Evolutionary conservation across 148 eudicot species (phyloP), one percentile per base, ranked within the genome.

Genomic region (Pharnaceum exiguum): DNA sequence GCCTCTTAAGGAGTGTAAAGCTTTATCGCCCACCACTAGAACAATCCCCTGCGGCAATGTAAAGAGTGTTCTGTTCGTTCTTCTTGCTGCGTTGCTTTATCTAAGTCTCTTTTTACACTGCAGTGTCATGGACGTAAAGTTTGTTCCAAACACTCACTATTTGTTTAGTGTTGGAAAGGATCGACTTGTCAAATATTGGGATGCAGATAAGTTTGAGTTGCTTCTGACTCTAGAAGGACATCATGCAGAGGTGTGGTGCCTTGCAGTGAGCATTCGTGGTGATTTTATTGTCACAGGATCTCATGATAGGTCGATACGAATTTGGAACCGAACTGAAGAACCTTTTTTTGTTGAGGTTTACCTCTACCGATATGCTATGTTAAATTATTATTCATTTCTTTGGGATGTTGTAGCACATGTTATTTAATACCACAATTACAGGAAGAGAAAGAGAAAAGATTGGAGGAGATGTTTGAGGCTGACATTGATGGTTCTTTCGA

Each of bases 281-380:
- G 99, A 93, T 77, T 93, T 88, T 76, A 61, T 93, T 51, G 85
- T 88, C 63, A 88, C 99, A 2, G 99, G 99, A 71, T 88, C 99
- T 72, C 90, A 83, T 78, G 99, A 93, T 70, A 76, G 90, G 55
- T 88, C 99, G 8, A 77, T 93, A 52, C 81, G 99, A 29, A 89
- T 95, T 18, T 93, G 99, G 99, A 96, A 88, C 75, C 96, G 99
- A 48, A 88, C 96, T 26, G 96, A 93, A 67, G 99, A 93, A 59
- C 94, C 95, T 24, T 88, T 93, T 71, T 88, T 88, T 71, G 80
- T 93, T 38, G 95, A 93, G 96, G 99, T 93, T 44, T 60, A 38
- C 17, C 25, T 17, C 24, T 35, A 32, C 15, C 27, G 24, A 24
- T 15, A 22, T 55, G 8, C 10, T 56, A 23, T 35, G 54, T 50